These are phyloP conservation scores for Alternaria sp. DNA, from an alignment of 2,329 filamentous ascomycete genomes.

Conservation along the genomic window DNA sequence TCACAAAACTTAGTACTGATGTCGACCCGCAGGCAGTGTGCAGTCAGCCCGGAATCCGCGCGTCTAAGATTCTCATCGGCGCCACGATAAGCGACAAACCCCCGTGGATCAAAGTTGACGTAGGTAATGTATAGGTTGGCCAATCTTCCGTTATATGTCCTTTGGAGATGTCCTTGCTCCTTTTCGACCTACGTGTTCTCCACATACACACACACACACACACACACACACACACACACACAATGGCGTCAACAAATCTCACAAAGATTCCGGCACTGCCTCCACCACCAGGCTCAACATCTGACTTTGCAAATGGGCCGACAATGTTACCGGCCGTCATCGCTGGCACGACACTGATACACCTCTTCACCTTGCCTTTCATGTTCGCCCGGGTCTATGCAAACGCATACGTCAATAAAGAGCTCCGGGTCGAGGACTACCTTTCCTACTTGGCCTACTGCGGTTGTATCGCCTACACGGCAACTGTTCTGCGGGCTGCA, in stretches of 20 bases:
- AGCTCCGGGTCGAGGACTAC: not conserved
- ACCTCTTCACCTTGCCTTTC: not conserved
- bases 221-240: not conserved
- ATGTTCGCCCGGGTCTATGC: not conserved
- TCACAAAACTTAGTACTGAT: no score
- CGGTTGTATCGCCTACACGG: no score
- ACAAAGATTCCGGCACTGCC: not conserved
- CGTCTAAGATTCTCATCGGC: not conserved
- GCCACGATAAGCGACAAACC: not conserved
- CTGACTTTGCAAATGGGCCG: not conserved
- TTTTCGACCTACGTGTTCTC: not conserved
- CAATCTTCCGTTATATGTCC: not conserved
- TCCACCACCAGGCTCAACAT: not conserved
- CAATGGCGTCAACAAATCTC: not conserved
- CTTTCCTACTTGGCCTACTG: not conserved
- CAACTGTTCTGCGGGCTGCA: no score
- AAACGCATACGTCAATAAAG: not conserved
- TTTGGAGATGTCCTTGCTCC: not conserved
- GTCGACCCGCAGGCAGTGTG: not conserved
- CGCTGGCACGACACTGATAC: not conserved
- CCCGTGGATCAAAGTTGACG: not conserved
- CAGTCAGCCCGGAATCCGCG: not conserved
- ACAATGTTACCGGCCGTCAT: not conserved
- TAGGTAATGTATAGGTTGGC: not conserved
- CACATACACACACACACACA: not conserved